Conservation (phyloP, 2,329 filamentous ascomycete species). For the Aspergillus neotritici region DNA sequence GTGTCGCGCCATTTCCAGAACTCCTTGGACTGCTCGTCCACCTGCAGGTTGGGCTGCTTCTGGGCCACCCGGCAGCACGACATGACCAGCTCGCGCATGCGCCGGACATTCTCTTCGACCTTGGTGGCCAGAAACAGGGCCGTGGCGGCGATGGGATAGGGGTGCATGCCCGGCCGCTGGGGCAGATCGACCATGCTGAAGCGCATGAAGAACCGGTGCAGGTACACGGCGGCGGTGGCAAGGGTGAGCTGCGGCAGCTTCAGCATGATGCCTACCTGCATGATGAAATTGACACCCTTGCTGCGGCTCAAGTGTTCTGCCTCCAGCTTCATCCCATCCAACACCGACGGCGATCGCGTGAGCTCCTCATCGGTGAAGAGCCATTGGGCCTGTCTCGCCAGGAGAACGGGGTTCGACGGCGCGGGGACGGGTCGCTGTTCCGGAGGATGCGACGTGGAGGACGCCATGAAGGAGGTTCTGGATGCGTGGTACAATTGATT, state of each 20-base stretch:
- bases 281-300: constrained; percentile 95
- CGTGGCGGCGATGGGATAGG: constrained; percentile 89
- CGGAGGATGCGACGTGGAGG: constrained; percentile 20
- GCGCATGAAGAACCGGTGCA: constrained; percentile 94
- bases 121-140: constrained; percentile 93
- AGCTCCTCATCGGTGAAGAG: constrained; percentile 81
- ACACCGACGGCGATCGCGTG: constrained; percentile 71
- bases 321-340: constrained; percentile 70
- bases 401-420: constrained; percentile 45
- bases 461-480: constrained; percentile 21
- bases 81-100: constrained; percentile 90
- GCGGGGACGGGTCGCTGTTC: constrained; percentile 28
- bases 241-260: constrained; percentile 89
- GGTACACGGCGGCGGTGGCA: constrained; percentile 86
- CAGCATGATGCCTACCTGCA: constrained; percentile 85
- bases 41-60: constrained; percentile 81
- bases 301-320: constrained; percentile 76
- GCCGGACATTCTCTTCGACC: constrained; percentile 92
- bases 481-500: neutral
- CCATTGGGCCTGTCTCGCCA: constrained; percentile 68
- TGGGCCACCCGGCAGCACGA: constrained; percentile 91
- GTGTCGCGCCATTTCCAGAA: constrained; percentile 98
- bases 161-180: constrained; percentile 66
- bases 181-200: constrained; percentile 71
- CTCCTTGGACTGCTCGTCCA: constrained; percentile 96